Evolutionary conservation across 495 filamentous ascomycete species (phyloP).

Genomic region (Glarea lozoyensis): DNA sequence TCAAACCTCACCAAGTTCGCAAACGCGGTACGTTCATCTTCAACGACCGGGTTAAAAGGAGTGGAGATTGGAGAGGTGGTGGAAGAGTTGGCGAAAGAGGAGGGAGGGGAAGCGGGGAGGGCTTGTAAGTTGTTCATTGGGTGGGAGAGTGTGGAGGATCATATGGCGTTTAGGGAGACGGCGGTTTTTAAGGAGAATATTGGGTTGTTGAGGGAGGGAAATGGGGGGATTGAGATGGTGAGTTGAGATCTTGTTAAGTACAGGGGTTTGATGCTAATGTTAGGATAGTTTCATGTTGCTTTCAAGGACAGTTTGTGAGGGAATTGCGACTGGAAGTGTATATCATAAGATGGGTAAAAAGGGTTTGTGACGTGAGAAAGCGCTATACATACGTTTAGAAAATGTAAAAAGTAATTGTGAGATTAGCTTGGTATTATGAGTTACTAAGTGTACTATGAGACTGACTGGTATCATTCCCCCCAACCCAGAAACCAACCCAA

Average conservation of each 20-base stretch:
- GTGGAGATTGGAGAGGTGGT: conserved; percentile 2
- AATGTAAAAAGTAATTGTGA: too few species aligned
- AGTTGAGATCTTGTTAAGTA: conserved; percentile 9
- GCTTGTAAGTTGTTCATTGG: conserved; percentile 7
- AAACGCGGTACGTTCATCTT: neutral
- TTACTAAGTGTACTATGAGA: too few species aligned
- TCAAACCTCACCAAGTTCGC: conserved; percentile 8
- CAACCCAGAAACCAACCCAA: too few species aligned
- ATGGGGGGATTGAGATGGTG: conserved; percentile 12
- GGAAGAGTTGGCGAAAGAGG: conserved; percentile 10
- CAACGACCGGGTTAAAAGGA: conserved; percentile 1
- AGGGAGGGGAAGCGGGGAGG: conserved; percentile 1
- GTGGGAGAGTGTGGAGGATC: conserved; percentile 12
- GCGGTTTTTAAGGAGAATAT: conserved; percentile 12
- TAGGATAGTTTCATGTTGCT: neutral
- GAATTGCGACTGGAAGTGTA: too few species aligned
- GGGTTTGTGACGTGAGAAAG: too few species aligned
- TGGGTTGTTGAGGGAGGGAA: conserved; percentile 7
- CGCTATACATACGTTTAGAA: too few species aligned
- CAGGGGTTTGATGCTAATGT: neutral
- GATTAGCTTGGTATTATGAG: too few species aligned
- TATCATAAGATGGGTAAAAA: too few species aligned
- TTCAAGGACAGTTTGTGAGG: too few species aligned
- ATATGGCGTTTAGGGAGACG: conserved; percentile 12
- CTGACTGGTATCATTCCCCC: too few species aligned